Conservation (phyloP, 164 flowering plant genomes). For the Stephania japonica region DNA sequence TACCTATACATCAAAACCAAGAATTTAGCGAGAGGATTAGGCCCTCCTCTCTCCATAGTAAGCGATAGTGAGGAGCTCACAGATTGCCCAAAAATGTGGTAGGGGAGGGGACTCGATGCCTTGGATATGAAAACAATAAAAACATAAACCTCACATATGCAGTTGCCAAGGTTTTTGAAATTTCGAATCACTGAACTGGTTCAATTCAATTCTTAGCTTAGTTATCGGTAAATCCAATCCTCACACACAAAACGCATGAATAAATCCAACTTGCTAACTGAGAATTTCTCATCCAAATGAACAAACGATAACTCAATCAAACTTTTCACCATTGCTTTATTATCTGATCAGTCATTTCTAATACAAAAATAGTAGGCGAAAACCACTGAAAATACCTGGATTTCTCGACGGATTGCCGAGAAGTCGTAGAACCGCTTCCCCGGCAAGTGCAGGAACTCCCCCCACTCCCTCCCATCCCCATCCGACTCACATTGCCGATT, state of each 20-base stretch:
- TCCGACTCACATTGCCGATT: constrained; percentile 13
- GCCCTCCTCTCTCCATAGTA: no score
- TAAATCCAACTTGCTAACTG: not conserved
- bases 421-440: constrained; percentile 38
- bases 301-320: not conserved
- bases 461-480: constrained; percentile 33
- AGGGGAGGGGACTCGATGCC: not conserved
- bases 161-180: not conserved
- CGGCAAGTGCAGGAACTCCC: constrained; percentile 48
- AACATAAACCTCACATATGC: not conserved
- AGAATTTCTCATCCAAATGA: not conserved
- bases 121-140: not conserved
- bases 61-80: no score
- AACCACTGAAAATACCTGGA: constrained; percentile 29
- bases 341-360: not conserved
- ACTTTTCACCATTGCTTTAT: not conserved
- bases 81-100: no score
- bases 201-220: not conserved
- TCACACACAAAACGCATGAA: not conserved
- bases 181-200: not conserved
- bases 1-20: no score
- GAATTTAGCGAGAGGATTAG: no score
- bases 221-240: not conserved
- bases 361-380: not conserved
- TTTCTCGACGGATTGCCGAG: constrained; percentile 35